Evolutionary conservation across 164 flowering plant species (phyloP).

Genomic region (Vitis rotundifolia): DNA sequence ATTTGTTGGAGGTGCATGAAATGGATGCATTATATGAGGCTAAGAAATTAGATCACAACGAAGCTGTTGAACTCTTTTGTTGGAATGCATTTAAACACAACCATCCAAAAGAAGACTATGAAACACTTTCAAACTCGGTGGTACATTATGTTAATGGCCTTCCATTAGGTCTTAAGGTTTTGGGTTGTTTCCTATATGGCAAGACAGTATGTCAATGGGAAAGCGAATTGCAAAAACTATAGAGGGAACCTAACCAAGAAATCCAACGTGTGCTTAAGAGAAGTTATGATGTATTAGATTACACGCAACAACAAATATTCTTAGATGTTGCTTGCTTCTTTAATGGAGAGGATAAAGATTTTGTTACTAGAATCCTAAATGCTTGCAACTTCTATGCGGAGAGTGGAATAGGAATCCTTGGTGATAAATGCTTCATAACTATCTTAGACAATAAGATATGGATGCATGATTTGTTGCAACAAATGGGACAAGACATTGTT

Average conservation of each 20-base stretch:
- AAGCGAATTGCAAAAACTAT: neutral
- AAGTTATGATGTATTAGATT: slow-evolving; percentile 2
- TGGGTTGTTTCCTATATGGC: too few species aligned
- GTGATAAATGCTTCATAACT: neutral
- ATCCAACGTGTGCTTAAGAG: too few species aligned
- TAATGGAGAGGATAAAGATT: slow-evolving; percentile 2
- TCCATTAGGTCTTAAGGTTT: too few species aligned
- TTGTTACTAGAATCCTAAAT: neutral
- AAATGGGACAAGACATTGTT: slow-evolving; percentile 18
- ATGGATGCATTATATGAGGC: neutral
- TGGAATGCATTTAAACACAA: too few species aligned
- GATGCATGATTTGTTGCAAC: slow-evolving; percentile 9
- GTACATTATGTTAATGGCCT: too few species aligned
- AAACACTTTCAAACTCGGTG: too few species aligned
- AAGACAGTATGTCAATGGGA: too few species aligned
- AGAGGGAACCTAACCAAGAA: neutral
- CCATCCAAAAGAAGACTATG: too few species aligned
- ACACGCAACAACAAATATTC: slow-evolving; percentile 5
- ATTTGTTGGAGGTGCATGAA: neutral
- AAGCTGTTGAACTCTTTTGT: neutral
- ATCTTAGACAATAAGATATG: neutral
- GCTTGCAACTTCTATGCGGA: neutral
- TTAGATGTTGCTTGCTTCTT: slow-evolving; percentile 15
- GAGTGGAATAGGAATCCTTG: slow-evolving; percentile 7
- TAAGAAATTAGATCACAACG: neutral